Base-by-base conservation (phyloP, 306 rosid species). In the Hippophae rhamnoides region DNA sequence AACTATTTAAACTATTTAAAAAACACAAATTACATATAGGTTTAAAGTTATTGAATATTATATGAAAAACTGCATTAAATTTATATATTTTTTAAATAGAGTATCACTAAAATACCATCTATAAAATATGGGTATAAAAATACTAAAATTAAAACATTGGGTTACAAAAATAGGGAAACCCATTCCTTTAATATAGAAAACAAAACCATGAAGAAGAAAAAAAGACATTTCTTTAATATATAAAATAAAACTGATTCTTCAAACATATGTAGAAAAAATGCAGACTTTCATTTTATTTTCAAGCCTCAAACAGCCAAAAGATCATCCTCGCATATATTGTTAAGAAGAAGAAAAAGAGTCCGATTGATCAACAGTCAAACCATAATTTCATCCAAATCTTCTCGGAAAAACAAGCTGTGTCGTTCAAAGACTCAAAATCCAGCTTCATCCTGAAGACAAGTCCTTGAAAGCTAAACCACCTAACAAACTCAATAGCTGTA, bases 401-500 rank as follows among this genome's bases (percentile, higher is more conserved):
- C 69, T 63, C 47, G 72, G 72, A 68, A 75, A 66, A 54, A 72
- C 59, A 85, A 66, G 79, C 78, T 74, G 84, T 74, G 74, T 76
- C 83, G 66, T 84, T 78, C 82, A 87, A 78, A 84, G 74, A 48
- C 56, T 70, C 79, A 74, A 70, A 67, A 68, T 62, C 72, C 70
- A 71, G 67, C 72, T 80, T 70, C 70, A 54, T 63, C 74, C 76
- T 52, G 66, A 58, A 76, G 79, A 75, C 62, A 54, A 61, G 70
- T 43, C 78, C 80, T 72, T 57, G 60, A 42, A 72, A 70, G 73
- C 80, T 76, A 75, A 54, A 69, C 71, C 79, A 78, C 77, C 93
- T 74, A 84, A 67, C 82, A 82, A 43, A 58, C 89, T 82, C 94
- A 76, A 72, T 81, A 62, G 77, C 94, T 88, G 89, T 84, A 88